These are phyloP conservation scores for Ramularia collo-cygni DNA, from an alignment of 2,329 filamentous ascomycete genomes.

Conservation along the genomic window DNA sequence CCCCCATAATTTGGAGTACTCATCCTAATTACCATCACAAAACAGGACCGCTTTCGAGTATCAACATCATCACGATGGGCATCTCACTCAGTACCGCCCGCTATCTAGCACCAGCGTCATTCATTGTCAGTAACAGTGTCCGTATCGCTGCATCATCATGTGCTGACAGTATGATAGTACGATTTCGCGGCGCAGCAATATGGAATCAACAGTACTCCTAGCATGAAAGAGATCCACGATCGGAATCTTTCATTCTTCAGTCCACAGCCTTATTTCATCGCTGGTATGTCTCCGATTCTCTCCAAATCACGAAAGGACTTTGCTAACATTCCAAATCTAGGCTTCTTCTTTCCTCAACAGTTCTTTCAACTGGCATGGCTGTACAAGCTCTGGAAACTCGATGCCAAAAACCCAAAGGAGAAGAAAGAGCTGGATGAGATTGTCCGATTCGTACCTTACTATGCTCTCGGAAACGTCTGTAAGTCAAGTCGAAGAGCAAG, in stretches of 20 bases:
- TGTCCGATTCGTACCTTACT: slow-evolving; percentile 49
- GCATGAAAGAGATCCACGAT: slow-evolving; percentile 55
- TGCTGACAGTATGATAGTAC: too few species aligned
- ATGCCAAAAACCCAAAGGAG: slow-evolving; percentile 34
- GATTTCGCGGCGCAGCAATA: slow-evolving; percentile 56
- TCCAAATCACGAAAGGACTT: too few species aligned
- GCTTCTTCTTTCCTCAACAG: slow-evolving; percentile 57
- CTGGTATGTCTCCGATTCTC: too few species aligned
- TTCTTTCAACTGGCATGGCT: slow-evolving; percentile 53
- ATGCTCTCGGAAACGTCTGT: slow-evolving; percentile 52
- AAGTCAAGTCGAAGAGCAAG: too few species aligned
- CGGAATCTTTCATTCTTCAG: slow-evolving; percentile 53
- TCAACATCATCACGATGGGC: slow-evolving; percentile 38
- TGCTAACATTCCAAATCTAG: too few species aligned
- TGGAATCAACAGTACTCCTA: slow-evolving; percentile 50
- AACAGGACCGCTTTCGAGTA: too few species aligned
- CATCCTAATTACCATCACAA: too few species aligned
- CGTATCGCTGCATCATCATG: too few species aligned
- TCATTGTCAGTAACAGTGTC: too few species aligned
- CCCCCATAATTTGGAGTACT: too few species aligned
- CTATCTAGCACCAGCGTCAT: slow-evolving; percentile 49
- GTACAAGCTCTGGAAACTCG: slow-evolving; percentile 48
- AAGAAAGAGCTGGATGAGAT: slow-evolving; percentile 44
- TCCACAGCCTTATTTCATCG: slow-evolving; percentile 54
- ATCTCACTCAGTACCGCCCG: slow-evolving; percentile 48